Evolutionary conservation across 768 basidiomycete genomes (phyloP).

Genomic region (Xerocomus brunneocitrinus): DNA sequence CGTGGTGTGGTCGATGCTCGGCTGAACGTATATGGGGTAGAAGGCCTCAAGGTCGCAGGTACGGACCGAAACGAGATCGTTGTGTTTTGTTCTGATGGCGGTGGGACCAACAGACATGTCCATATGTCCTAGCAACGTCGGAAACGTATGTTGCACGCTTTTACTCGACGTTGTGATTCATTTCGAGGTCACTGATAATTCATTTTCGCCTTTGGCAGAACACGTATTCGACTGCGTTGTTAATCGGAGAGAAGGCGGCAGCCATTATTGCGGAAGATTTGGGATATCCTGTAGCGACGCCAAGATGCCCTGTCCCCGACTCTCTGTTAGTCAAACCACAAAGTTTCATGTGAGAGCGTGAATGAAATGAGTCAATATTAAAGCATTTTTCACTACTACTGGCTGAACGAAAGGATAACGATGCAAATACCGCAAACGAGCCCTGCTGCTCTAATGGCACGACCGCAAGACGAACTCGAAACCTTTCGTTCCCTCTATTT

Average conservation of each 20-base stretch:
- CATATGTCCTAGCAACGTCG: slow-evolving; percentile 27
- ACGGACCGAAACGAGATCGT: neutral
- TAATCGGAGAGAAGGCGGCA: slow-evolving; percentile 17
- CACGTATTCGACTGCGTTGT: slow-evolving; percentile 13
- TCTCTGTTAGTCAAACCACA: no score
- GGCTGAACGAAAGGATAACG: no score
- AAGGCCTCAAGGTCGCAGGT: slow-evolving; percentile 60
- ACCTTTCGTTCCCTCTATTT: no score
- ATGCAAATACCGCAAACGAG: no score
- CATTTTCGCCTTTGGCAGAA: neutral
- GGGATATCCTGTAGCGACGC: neutral
- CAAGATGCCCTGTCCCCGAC: no score
- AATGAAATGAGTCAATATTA: no score
- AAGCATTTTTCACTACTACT: no score
- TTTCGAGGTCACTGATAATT: neutral
- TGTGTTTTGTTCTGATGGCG: neutral
- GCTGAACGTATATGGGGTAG: slow-evolving; percentile 59
- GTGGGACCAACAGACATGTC: slow-evolving; percentile 32
- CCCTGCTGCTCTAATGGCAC: no score
- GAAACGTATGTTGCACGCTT: slow-evolving; percentile 12
- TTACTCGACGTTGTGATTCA: no score
- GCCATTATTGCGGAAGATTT: slow-evolving; percentile 12
- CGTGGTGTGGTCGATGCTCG: slow-evolving; percentile 60
- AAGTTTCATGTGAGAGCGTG: no score
- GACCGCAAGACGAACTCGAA: no score